Evolutionary conservation across 140 eudicot genomes (phyloP), one percentile per base, ranked within the genome.

Genomic region (Bidens hawaiensis): DNA sequence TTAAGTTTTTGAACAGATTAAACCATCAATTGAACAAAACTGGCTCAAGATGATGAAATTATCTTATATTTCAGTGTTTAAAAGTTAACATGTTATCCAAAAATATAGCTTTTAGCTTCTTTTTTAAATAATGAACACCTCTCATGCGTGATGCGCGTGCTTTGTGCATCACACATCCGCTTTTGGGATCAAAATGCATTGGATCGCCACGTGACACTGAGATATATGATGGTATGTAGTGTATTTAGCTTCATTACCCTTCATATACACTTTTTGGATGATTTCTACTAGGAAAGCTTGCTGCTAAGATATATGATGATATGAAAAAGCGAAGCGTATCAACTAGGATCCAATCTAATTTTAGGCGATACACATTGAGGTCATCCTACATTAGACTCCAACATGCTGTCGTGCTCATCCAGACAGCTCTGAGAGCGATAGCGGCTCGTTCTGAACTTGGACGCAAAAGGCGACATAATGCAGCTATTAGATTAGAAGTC

Each of bases 401-500:
- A 47, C 49, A 62, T 47, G 83, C 93, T 3, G 99, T 76, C 22
- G 64, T 78, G 49, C 61, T 79, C 62, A 52, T 93, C 48, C 99
- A 93, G 77, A 62, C 87, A 41, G 85, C 95, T 47, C 18, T 83
- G 50, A 53, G 96, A 74, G 89, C 83, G 33, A 82, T 81, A 85
- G 77, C 82, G 50, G 83, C 87, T 65, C 91, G 88, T 49, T 67
- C 19, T 49, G 79, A 88, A 54, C 71, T 85, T 69, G 73, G 89
- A 75, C 60, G 23, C 72, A 82, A 43, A 64, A 87, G 68, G 68
- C 76, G 53, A 70, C 45, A 79, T 6, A 75, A 65, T 71, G 99
- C 96, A 57, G 86, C 99, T 53, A 87, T 70, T 50, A 38, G 34
- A 24, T 78, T 93, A 71, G 85, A 91, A 83, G 98, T 91, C 68